phyloP scores from a whole-genome alignment of 2,329 filamentous ascomycete species.

The Helminthosporium solani region DNA sequence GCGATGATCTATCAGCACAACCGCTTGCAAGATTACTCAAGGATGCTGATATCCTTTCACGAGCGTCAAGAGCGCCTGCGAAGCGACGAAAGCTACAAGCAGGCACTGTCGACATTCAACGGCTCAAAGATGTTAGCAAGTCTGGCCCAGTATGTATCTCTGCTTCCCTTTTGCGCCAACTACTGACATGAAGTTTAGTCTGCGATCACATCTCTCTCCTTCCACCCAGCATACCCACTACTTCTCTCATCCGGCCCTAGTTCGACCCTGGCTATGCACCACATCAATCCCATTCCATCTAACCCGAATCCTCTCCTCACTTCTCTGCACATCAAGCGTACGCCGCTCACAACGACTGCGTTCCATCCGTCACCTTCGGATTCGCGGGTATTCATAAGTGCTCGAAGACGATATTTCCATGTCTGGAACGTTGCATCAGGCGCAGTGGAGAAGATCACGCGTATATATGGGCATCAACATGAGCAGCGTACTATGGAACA shows the following conservation, averaged over 20 bases:
- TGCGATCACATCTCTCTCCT: slow-evolving; percentile 77
- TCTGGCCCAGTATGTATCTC: slow-evolving; percentile 61
- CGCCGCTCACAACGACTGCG: slow-evolving; percentile 78
- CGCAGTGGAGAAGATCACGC: slow-evolving; percentile 75
- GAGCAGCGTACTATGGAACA: slow-evolving; percentile 90
- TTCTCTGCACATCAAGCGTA: slow-evolving; percentile 80
- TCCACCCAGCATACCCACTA: slow-evolving; percentile 86
- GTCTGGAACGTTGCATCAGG: slow-evolving; percentile 87
- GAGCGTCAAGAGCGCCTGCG: slow-evolving; percentile 48
- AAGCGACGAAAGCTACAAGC: slow-evolving; percentile 75
- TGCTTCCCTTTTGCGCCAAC: not conserved
- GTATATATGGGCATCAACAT: slow-evolving; percentile 71
- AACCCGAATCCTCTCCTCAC: slow-evolving; percentile 87
- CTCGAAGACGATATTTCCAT: slow-evolving; percentile 88
- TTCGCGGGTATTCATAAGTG: slow-evolving; percentile 82
- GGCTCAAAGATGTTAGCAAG: slow-evolving; percentile 80
- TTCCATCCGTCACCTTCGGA: slow-evolving; percentile 70
- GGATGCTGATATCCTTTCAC: slow-evolving; percentile 67
- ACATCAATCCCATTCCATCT: slow-evolving; percentile 73
- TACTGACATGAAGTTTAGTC: slow-evolving; percentile 47
- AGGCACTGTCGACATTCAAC: slow-evolving; percentile 87
- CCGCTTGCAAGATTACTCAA: slow-evolving; percentile 80
- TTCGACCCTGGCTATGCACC: slow-evolving; percentile 83
- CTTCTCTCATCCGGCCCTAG: slow-evolving; percentile 86
- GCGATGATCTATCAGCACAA: slow-evolving; percentile 61